A percentile compares a stretch with the other conserved stretches of the same genome.
These are phyloP conservation scores for Hanseniaspora valbyensis DNA, from an alignment of 805 yeast genomes.

Conservation along the genomic window DNA sequence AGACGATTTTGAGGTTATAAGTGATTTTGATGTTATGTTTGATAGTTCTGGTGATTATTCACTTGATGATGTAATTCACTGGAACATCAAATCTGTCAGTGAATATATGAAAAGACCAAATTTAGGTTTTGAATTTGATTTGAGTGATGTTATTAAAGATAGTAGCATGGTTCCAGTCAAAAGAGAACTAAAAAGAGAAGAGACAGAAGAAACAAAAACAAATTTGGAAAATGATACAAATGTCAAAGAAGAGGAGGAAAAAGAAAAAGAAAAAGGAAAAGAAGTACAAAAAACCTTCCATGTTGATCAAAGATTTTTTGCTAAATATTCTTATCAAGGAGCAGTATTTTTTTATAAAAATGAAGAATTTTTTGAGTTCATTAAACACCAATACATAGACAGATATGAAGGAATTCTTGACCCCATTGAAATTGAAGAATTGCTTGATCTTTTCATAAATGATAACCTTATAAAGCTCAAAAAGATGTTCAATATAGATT, in stretches of 20 bases:
- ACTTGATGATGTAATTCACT: not conserved
- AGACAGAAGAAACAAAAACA: not conserved
- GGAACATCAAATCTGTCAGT: not conserved
- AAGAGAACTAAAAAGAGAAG: not conserved
- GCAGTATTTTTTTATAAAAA: not conserved
- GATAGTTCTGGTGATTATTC: not conserved
- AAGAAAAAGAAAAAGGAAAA: not conserved
- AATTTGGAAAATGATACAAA: not conserved
- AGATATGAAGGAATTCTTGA: not conserved
- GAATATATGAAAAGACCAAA: conserved; percentile 3
- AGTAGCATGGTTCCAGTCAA: not conserved
- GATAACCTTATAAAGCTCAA: conserved; percentile 1
- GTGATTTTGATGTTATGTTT: not conserved
- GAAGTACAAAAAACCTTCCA: not conserved
- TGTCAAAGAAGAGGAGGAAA: not conserved
- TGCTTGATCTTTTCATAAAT: not conserved
- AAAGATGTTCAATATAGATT: not conserved
- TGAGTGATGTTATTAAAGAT: not conserved
- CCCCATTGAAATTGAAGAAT: not conserved
- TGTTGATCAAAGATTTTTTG: conserved; percentile 10
- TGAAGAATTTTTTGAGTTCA: conserved; percentile 1
- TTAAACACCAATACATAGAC: not conserved
- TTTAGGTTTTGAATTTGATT: not conserved
- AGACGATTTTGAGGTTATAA: conserved; percentile 9
- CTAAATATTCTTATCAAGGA: not conserved